Conservation (phyloP, 2,329 filamentous ascomycete genomes). For the Fusarium chlamydosporum region DNA sequence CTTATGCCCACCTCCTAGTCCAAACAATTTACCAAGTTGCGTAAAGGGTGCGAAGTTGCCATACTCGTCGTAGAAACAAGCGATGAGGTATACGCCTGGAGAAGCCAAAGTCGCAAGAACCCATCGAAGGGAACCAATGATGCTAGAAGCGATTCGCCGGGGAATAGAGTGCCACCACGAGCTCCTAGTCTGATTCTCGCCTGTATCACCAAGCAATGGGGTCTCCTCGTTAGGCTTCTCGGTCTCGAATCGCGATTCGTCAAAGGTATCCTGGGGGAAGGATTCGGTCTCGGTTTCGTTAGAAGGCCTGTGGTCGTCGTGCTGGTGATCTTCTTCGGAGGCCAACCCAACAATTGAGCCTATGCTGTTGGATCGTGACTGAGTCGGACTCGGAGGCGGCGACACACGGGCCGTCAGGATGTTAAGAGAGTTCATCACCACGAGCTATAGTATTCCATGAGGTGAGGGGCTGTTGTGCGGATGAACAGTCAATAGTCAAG, state of each 20-base stretch:
- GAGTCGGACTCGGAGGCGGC: conserved; percentile 68
- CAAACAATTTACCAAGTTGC: conserved; percentile 77
- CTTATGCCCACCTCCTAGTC: conserved; percentile 63
- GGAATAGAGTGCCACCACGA: conserved; percentile 71
- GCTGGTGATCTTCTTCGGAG: conserved; percentile 56
- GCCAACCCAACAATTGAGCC: conserved; percentile 65
- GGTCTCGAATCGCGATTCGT: conserved; percentile 57
- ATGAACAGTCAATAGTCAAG: conserved; percentile 7
- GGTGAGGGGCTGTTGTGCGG: conserved; percentile 36
- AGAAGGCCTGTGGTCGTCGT: conserved; percentile 53
- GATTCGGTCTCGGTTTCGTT: conserved; percentile 52
- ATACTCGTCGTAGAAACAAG: conserved; percentile 84
- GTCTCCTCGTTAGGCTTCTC: conserved; percentile 72
- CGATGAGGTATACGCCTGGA: conserved; percentile 85
- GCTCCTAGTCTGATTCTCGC: conserved; percentile 56
- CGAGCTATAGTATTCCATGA: conserved; percentile 69
- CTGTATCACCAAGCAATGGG: conserved; percentile 66
- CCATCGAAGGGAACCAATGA: conserved; percentile 83
- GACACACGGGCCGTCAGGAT: conserved; percentile 89
- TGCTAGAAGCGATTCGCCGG: conserved; percentile 76
- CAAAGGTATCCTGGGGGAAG: conserved; percentile 56
- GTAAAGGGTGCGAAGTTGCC: conserved; percentile 83
- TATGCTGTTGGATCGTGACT: conserved; percentile 73
- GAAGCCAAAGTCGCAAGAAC: conserved; percentile 83
- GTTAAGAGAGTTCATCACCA: conserved; percentile 96